Conservation (phyloP, 2,329 filamentous ascomycete species). For the Phyllosticta paracitricarpa region DNA sequence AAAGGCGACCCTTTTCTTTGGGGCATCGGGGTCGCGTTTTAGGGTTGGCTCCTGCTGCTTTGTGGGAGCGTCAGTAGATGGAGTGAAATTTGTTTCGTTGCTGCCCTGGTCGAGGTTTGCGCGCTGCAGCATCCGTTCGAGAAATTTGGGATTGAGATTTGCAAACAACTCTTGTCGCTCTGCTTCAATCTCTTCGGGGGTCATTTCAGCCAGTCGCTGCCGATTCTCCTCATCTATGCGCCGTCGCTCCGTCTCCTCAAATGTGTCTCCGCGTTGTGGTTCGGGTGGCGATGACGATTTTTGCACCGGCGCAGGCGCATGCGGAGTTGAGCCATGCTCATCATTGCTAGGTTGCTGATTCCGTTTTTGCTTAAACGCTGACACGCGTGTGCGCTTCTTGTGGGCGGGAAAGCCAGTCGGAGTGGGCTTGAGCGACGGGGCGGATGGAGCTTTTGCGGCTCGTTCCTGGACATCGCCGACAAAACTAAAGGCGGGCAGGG, state of each 20-base stretch:
- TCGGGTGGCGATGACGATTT: not conserved
- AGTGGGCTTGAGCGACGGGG: constrained; percentile 46
- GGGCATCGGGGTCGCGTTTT: not conserved
- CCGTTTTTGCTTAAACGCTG: constrained; percentile 69
- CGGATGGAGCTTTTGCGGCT: constrained; percentile 52
- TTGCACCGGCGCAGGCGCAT: not conserved
- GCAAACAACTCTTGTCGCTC: constrained; percentile 72
- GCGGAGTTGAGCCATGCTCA: not conserved
- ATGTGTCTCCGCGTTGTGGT: constrained; percentile 9
- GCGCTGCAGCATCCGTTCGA: constrained; percentile 66
- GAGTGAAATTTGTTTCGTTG: constrained; percentile 23
- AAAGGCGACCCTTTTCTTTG: constrained; percentile 27
- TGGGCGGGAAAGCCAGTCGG: constrained; percentile 76
- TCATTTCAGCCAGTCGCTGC: constrained; percentile 66
- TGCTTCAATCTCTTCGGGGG: constrained; percentile 66
- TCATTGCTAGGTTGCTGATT: constrained; percentile 8
- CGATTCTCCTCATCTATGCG: constrained; percentile 78
- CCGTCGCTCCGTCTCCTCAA: constrained; percentile 50
- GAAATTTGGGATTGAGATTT: constrained; percentile 62
- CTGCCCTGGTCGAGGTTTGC: constrained; percentile 63
- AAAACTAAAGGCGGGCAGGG: constrained; percentile 32
- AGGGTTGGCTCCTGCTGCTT: constrained; percentile 4
- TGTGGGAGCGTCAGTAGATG: constrained; percentile 13
- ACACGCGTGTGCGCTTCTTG: constrained; percentile 63
- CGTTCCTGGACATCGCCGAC: constrained; percentile 76